A percentile compares a stretch with the other conserved stretches of the same genome.
These are phyloP conservation scores for Grosmannia penicillata DNA, from an alignment of 2,329 filamentous ascomycete species.

Conservation along the genomic window DNA sequence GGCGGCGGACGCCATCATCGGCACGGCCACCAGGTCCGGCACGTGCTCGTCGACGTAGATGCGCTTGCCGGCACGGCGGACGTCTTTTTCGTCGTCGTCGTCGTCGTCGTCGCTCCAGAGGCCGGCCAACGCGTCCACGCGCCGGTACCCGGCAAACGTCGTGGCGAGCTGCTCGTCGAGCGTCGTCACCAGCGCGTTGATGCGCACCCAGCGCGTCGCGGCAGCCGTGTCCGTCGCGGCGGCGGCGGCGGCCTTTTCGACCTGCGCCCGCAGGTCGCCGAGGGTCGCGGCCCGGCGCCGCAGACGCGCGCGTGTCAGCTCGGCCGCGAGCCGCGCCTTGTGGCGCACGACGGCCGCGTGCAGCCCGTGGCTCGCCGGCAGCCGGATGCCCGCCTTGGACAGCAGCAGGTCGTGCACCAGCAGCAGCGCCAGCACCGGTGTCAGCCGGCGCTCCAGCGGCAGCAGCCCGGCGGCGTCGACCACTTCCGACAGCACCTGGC, in stretches of 20 bases:
- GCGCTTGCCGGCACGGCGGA: constrained; percentile 21
- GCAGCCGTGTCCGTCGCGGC: constrained; percentile 44
- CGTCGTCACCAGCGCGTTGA: constrained; percentile 65
- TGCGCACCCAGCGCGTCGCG: constrained; percentile 82
- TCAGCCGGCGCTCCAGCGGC: constrained; percentile 50
- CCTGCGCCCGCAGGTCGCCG: constrained; percentile 45
- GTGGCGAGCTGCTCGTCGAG: constrained; percentile 57
- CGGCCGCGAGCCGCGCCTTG: constrained; percentile 64
- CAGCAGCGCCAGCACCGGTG: constrained; percentile 64
- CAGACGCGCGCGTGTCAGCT: constrained; percentile 68
- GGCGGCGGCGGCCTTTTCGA: constrained; percentile 52
- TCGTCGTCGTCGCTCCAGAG: constrained; percentile 25
- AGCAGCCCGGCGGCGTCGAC: constrained; percentile 68
- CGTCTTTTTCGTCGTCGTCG: neutral
- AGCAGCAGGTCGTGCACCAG: constrained; percentile 78
- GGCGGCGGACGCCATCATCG: constrained; percentile 19
- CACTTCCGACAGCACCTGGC: constrained; percentile 71
- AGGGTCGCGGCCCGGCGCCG: constrained; percentile 54
- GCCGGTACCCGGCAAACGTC: constrained; percentile 53
- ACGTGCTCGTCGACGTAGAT: constrained; percentile 68
- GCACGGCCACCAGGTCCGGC: constrained; percentile 68
- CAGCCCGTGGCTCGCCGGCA: constrained; percentile 66
- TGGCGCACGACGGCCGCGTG: constrained; percentile 63
- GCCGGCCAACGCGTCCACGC: constrained; percentile 39
- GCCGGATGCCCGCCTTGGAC: constrained; percentile 66